Evolutionary conservation across 179 eudicot genomes (phyloP), one percentile per base, ranked within the genome.

Genomic region (Amaranthus tricolor): DNA sequence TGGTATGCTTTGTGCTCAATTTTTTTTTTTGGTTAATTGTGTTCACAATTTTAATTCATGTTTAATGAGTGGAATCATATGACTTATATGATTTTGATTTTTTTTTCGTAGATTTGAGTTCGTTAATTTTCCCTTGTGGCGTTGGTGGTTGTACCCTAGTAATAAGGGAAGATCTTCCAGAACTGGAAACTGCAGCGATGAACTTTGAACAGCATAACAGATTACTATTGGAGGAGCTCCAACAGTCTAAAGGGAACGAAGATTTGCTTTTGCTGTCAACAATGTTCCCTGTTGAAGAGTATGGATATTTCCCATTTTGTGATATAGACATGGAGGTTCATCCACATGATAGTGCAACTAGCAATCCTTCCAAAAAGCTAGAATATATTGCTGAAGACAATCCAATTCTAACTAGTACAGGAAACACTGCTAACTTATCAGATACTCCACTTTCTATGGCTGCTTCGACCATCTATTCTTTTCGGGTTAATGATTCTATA

Each of bases 151-250:
- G 63, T 60, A 83, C 89, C 69, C 84, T 93, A 17, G 85, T 77
- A 71, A 51, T 89, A 53, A 89, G 97, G 84, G 88, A 86, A 61
- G 89, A 89, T 85, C 82, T 96, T 70, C 71, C 72, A 60, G 89
- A 88, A 72, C 77, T 96, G 86, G 99, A 93, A 83, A 86, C 86
- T 77, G 92, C 82, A 61, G 96, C 98, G 16, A 89, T 73, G 87
- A 81, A 78, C 67, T 96, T 93, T 85, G 98, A 93, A 82, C 88
- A 78, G 84, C 97, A 93, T 55, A 84, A 84, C 48, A 81, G 67
- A 76, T 66, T 89, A 6, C 24, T 31, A 31, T 31, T 79, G 31
- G 79, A 58, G 57, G 87, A 82, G 79, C 83, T 84, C 62, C 85
- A 84, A 72, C 85, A 81, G 62, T 70, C 77, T 55, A 72, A 60